Evolutionary conservation across 345 rosid genomes (phyloP).

Genomic region (Trapa incisa): DNA sequence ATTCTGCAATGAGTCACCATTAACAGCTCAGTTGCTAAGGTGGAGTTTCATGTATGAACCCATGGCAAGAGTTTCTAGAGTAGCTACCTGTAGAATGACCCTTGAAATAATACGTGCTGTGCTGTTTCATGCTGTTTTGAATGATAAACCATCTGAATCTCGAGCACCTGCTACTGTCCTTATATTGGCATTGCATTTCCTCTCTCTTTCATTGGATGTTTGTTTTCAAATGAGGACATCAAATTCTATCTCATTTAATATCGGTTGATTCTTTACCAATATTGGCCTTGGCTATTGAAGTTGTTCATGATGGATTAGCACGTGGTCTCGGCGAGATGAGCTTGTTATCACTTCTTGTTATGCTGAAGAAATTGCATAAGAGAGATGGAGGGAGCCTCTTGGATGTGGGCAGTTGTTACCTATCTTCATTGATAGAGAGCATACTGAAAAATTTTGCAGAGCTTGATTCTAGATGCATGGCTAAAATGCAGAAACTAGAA

Average conservation of each 20-base stretch:
- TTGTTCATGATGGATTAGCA: constrained; percentile 35
- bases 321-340: constrained; percentile 46
- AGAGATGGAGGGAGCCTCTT: constrained; percentile 28
- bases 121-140: constrained; percentile 60
- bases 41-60: constrained; percentile 79
- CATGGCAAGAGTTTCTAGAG: constrained; percentile 47
- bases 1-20: constrained; percentile 57
- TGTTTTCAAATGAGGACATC: constrained; percentile 43
- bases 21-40: constrained; percentile 69
- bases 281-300: constrained; percentile 53
- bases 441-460: constrained; percentile 68
- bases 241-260: constrained; percentile 13
- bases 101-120: constrained; percentile 61
- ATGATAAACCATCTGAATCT: constrained; percentile 42
- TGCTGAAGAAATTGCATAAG: constrained; percentile 52
- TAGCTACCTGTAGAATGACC: constrained; percentile 64
- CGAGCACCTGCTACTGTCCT: constrained; percentile 76
- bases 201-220: constrained; percentile 62
- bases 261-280: constrained; percentile 32
- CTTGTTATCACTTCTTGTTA: constrained; percentile 83
- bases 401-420: constrained; percentile 53
- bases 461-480: constrained; percentile 54
- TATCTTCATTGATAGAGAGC: constrained; percentile 62
- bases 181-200: constrained; percentile 64
- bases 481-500: constrained; percentile 30